phyloP scores from a whole-genome alignment of 306 rosid species.

The Fragaria nilgerrensis region DNA sequence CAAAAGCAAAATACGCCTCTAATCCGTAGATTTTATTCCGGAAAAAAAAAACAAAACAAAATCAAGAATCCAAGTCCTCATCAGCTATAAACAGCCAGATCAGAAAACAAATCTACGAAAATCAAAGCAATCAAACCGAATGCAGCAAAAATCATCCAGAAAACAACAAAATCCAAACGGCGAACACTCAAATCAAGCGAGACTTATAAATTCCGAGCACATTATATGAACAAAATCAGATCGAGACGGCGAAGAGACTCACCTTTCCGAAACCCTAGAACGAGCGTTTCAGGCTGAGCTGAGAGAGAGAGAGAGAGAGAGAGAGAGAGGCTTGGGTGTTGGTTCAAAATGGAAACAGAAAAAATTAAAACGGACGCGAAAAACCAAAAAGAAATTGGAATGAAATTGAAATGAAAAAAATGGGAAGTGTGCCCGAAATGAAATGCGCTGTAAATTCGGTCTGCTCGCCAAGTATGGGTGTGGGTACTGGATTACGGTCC shows the following conservation, averaged over 20 bases:
- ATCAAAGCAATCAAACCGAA: background rate
- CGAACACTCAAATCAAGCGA: background rate
- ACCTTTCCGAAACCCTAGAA: constrained; percentile 20
- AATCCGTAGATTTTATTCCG: background rate
- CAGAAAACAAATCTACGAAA: background rate
- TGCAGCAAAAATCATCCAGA: background rate
- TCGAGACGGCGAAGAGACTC: background rate
- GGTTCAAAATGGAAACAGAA: constrained; percentile 19
- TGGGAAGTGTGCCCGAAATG: constrained; percentile 19
- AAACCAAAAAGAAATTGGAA: background rate
- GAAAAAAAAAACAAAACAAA: background rate
- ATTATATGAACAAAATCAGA: background rate
- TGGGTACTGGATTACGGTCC: constrained; percentile 23
- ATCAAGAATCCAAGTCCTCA: background rate
- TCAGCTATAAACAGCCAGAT: constrained; percentile 2
- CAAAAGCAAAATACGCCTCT: background rate
- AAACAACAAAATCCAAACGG: background rate
- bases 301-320: background rate
- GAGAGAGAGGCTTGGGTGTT: background rate
- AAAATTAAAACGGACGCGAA: constrained; percentile 19
- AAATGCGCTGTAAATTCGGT: constrained; percentile 24
- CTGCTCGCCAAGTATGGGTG: background rate
- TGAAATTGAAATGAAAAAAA: constrained; percentile 15
- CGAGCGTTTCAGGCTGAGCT: constrained; percentile 6
- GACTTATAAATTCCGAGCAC: background rate